Evolutionary conservation across 768 basidiomycete species (phyloP).

Genomic region (Calvatia gigantea): DNA sequence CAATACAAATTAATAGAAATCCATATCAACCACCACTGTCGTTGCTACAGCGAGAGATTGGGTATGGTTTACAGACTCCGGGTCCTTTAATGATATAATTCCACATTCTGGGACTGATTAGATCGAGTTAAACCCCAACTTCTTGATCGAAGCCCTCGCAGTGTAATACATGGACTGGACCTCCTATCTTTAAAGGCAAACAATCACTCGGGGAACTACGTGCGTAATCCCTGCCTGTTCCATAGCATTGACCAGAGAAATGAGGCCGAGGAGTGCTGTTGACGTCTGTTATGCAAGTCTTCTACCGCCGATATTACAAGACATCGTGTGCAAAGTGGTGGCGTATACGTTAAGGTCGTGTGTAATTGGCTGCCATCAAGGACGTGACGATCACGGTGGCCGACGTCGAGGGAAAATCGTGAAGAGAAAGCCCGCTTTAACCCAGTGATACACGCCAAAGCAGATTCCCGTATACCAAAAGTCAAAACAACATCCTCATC

Average conservation of each 20-base stretch:
- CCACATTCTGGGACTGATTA: neutral
- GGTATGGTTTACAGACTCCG: neutral
- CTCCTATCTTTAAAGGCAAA: too few relatives aligned
- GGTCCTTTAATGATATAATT: neutral
- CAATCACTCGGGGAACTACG: too few relatives aligned
- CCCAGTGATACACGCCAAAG: neutral
- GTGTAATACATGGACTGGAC: too few relatives aligned
- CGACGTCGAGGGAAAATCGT: neutral
- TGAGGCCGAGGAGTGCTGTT: too few relatives aligned
- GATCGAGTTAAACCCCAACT: too few relatives aligned
- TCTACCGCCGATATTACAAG: neutral
- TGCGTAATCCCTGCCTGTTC: too few relatives aligned
- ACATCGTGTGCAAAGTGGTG: neutral
- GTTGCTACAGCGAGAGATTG: neutral
- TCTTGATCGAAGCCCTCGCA: too few relatives aligned
- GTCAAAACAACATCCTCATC: too few relatives aligned
- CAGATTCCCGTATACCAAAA: too few relatives aligned
- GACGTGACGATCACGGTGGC: neutral
- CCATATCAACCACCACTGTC: neutral
- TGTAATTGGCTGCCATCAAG: neutral
- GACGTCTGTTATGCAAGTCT: neutral
- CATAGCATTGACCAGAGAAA: too few relatives aligned
- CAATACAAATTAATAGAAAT: neutral
- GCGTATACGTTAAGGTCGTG: neutral
- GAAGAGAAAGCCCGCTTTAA: constrained; percentile 1